Evolutionary conservation across 192 early-diverging fungal species (phyloP), one percentile per base, ranked within the genome.

Genomic region (Entomortierella parvispora): DNA sequence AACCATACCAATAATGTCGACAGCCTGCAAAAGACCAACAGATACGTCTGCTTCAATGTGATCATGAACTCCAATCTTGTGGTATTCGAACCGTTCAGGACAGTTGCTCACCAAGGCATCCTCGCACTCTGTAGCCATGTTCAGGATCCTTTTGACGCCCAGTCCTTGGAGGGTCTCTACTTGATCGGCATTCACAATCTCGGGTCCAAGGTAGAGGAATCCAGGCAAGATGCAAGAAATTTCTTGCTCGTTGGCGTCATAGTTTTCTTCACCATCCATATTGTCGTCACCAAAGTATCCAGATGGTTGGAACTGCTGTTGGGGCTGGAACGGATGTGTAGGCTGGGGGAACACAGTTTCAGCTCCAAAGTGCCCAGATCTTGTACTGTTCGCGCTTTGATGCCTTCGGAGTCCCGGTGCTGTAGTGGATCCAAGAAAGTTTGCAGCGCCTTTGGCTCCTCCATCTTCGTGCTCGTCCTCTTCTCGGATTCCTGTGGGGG

Each of bases 91-190:
- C 9, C 62, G 37, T 40, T 40, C 58, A 8, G 78, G 59, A 52
- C 80, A 79, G 17, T 84, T 47, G 3, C 69, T 65, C 28, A 71
- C 68, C n/a, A 85, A 72, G 52, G 51, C 52, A 74, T 89, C 86
- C 23, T 84, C 67, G 47, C 92, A 89, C 65, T 94, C 93, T 17
- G 76, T 84, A 2, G 93, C 93, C 91, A 94, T 91, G 63, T 94
- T 94, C n/a, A 94, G 58, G 31, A 94, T 85, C 28, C 91, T 85
- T 37, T 88, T 90, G 33, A 94, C 84, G 4, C 85, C 84, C 29
- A 88, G 56, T 34, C 58, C 31, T 15, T 85, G 51, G 34, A 94
- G 65, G 56, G 84, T 82, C n/a, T 79, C 65, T 3, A 88, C 75
- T 25, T 86, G 85, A 44, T 88, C 80, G 7, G 71, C 46, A 43